These are phyloP conservation scores for Themeda triandra DNA, from an alignment of 176 grass and related monocot species.

Conservation along the genomic window DNA sequence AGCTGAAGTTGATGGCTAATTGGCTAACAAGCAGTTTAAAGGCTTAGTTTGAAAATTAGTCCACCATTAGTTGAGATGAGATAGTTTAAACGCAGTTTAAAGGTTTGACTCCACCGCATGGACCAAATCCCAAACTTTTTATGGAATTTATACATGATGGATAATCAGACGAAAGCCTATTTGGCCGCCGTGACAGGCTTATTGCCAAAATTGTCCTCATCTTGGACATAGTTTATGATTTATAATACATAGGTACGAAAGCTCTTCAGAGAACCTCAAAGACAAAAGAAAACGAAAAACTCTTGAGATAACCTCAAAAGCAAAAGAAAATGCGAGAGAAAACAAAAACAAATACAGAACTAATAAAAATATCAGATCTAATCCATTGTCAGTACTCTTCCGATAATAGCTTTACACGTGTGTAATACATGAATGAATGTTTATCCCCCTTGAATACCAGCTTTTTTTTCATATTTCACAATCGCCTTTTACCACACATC, in stretches of 20 bases:
- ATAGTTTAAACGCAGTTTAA: no score
- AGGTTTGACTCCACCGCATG: no score
- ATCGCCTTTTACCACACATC: constrained; percentile 72
- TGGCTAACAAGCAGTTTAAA: no score
- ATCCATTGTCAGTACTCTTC: constrained; percentile 17
- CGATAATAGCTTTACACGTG: neutral
- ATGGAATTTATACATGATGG: no score
- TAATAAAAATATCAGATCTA: constrained; percentile 26
- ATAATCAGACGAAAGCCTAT: neutral
- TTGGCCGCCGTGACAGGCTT: neutral
- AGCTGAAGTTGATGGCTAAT: no score
- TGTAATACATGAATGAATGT: constrained; percentile 32
- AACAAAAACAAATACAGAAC: neutral
- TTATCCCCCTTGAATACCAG: constrained; percentile 1
- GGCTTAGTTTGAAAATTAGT: no score
- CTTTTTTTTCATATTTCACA: neutral
- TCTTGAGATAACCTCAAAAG: neutral
- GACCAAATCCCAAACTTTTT: neutral
- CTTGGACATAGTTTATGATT: constrained; percentile 43
- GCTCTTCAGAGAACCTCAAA: neutral
- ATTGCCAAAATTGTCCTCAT: constrained; percentile 40
- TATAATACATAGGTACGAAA: constrained; percentile 22
- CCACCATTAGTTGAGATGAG: no score
- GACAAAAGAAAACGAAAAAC: neutral
- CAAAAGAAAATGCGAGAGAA: neutral